Conservation (phyloP, 176 grass and related monocot genomes). For the Puya raimondii region DNA sequence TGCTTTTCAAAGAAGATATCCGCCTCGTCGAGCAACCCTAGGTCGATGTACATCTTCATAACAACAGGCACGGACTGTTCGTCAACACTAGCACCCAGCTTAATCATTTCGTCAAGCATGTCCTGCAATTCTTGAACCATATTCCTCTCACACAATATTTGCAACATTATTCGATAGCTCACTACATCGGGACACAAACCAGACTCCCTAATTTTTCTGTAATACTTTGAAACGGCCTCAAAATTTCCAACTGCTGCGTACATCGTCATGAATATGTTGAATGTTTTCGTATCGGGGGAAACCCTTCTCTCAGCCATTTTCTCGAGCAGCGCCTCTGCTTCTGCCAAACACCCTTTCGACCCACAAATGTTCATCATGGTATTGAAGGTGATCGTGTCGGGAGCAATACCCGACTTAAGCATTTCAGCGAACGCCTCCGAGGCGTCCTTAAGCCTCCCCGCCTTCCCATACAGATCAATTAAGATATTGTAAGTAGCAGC, state of each 20-base stretch:
- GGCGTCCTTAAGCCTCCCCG: constrained; percentile 40
- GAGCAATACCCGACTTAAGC: constrained; percentile 28
- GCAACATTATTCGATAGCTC: constrained; percentile 60
- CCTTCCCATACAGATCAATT: constrained; percentile 66
- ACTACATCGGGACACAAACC: constrained; percentile 38
- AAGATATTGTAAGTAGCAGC: constrained; percentile 45
- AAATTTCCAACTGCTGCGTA: constrained; percentile 39
- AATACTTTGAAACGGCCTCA: constrained; percentile 35
- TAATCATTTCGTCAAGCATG: constrained; percentile 28
- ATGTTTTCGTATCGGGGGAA: constrained; percentile 43
- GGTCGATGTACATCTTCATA: constrained; percentile 69
- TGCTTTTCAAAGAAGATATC: constrained; percentile 47
- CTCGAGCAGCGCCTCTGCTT: constrained; percentile 40
- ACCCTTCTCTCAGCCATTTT: constrained; percentile 40
- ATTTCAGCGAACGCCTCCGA: constrained; percentile 41
- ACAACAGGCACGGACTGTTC: constrained; percentile 49
- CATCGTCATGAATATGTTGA: constrained; percentile 50
- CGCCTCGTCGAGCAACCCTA: constrained; percentile 47
- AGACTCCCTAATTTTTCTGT: constrained; percentile 24
- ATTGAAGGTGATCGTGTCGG: constrained; percentile 52
- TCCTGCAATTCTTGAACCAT: constrained; percentile 32
- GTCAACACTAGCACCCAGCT: constrained; percentile 25
- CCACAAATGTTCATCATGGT: constrained; percentile 47
- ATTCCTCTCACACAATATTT: constrained; percentile 41
- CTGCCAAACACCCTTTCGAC: constrained; percentile 20